A percentile compares a stretch with the other conserved stretches of the same genome.
These are phyloP conservation scores for Dictyostelium discoideum DNA, from an alignment of 78 protist genomes.

Conservation along the genomic window DNA sequence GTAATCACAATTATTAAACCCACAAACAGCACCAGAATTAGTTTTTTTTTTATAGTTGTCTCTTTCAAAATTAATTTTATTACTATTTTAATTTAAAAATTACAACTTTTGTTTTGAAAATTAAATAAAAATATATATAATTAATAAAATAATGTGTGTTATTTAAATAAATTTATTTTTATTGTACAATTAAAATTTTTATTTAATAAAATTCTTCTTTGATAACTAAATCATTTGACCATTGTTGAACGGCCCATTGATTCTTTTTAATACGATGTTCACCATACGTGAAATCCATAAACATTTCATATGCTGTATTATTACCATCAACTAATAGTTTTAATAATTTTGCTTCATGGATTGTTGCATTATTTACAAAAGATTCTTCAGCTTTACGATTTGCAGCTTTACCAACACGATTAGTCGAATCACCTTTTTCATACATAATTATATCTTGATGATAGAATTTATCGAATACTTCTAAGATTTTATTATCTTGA, in stretches of 20 bases:
- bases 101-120: no score
- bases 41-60: no score
- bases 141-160: no score
- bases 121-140: no score
- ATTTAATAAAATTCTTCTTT: not conserved
- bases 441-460: slow-evolving; percentile 17
- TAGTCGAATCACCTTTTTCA: slow-evolving; percentile 9
- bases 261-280: not conserved
- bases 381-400: not conserved
- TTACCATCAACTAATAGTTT: slow-evolving; percentile 7
- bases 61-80: no score
- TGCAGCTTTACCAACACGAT: slow-evolving; percentile 10
- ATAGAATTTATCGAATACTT: slow-evolving; percentile 35
- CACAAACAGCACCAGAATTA: no score
- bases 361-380: not conserved
- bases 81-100: no score
- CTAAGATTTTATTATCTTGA: slow-evolving; percentile 22
- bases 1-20: no score
- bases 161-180: no score
- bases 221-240: slow-evolving; percentile 13
- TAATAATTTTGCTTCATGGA: not conserved
- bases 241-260: slow-evolving; percentile 38
- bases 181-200: no score
- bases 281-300: not conserved
- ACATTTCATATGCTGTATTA: slow-evolving; percentile 9